phyloP scores from a whole-genome alignment of 768 basidiomycete species.

The Nidularia sp. region DNA sequence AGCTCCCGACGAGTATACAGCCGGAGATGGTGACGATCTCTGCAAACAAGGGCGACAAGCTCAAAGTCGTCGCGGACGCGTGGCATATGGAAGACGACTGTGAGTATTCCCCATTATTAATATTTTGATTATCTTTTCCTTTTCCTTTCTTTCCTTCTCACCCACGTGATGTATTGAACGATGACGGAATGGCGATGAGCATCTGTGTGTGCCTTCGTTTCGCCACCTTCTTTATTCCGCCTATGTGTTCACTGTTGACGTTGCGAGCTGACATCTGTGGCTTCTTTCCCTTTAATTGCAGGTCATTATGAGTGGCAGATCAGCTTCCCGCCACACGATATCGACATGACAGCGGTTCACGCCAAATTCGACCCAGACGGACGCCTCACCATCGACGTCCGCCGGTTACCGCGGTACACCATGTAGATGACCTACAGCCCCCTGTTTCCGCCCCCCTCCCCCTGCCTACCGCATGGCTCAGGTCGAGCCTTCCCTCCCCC shows the following conservation, averaged over 20 bases:
- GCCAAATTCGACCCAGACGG: conserved; percentile 45
- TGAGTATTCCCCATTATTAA: conserved; percentile 26
- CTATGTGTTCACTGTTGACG: no score
- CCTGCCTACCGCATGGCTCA: no score
- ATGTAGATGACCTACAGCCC: neutral
- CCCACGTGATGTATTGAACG: neutral
- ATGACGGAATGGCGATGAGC: neutral
- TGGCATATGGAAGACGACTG: conserved; percentile 60
- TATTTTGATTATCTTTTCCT: neutral
- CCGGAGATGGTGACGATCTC: conserved; percentile 65
- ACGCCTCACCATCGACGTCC: conserved; percentile 43
- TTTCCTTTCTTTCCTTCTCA: conserved; percentile 1
- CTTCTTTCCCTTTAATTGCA: conserved; percentile 13
- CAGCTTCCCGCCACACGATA: conserved; percentile 47
- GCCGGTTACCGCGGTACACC: conserved; percentile 10
- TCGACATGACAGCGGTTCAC: conserved; percentile 48
- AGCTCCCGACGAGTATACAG: conserved; percentile 40
- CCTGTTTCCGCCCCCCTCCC: no score
- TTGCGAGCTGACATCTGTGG: neutral
- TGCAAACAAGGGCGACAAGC: conserved; percentile 53
- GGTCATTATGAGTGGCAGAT: conserved; percentile 65
- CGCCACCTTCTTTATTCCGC: no score
- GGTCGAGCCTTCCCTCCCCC: no score
- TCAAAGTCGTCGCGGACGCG: conserved; percentile 56
- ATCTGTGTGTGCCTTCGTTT: no score